A percentile compares a stretch with the other conserved stretches of the same genome.
Conservation (phyloP, 345 rosid genomes). For the thale cress (Arabidopsis thaliana) region TAIR10.1 NC_003070.9:2236001-2236500, state of each 20-base stretch:
- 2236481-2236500: neutral
- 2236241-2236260: neutral
- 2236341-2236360: neutral
- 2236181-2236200: neutral
- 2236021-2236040: neutral
- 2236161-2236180: neutral
- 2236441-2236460: slow-evolving; percentile 38
- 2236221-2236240: neutral
- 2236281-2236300: neutral
- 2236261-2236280: neutral
- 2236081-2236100: too few relatives aligned
- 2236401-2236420: neutral
- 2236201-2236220: neutral
- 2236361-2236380: slow-evolving; percentile 9
- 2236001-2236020: too few relatives aligned
- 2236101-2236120: neutral
- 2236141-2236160: slow-evolving; percentile 21
- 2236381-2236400: neutral
- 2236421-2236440: neutral
- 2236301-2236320: neutral
- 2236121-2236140: neutral
- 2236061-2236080: neutral
- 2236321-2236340: neutral
- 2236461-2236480: slow-evolving; percentile 26
- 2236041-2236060: neutral